Evolutionary conservation across 768 basidiomycete genomes (phyloP), one percentile per base, ranked within the genome.

Genomic region (Psilocybe cyanescens): DNA sequence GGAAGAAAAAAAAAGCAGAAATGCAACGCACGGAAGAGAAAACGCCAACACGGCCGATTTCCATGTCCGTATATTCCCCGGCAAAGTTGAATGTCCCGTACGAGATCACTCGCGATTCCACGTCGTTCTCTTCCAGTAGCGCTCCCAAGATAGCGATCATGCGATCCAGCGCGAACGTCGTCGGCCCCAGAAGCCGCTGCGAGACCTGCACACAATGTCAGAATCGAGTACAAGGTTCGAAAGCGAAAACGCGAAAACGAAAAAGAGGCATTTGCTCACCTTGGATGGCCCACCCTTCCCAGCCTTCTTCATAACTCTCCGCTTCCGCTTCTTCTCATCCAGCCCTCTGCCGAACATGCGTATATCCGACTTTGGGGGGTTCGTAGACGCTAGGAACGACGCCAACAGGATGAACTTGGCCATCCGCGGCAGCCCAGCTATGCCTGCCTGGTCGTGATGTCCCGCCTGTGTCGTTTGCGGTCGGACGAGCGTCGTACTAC

Each of bases 351-450:
- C 90, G 74, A 97, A 94, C 84, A 97, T 88, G 39, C 91, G 79
- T 64, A 93, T 41, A 72, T 96, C 95, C 8, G 86, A 88, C 68
- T 87, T 90, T 0, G 88, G 73, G 2, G 95, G 94, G 68, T 97
- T 97, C 45, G 89, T 90, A 45, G 92, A 93, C 4, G 94, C 92
- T 44, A 95, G 74, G 69, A 88, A 97, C 1, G 88, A 84, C 0
- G 92, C 90, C 3, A 95, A 72, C 4, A 95, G 75, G 24, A 95
- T 79, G 67, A 86, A 94, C 68, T 90, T 90, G 24, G 87, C 86
- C 80, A 91, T 84, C 3, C 83, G 82, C 1, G 89, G 87, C 37
- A 90, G 76, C 17, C 77, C 73, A 3, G 71, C 70, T n/a, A 78
- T 68, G 30, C 67, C 70, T 47, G 68, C 57, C 11, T 44, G 5